Evolutionary conservation across 805 yeast species (phyloP).

Genomic region (Metschnikowia kofuensis): DNA sequence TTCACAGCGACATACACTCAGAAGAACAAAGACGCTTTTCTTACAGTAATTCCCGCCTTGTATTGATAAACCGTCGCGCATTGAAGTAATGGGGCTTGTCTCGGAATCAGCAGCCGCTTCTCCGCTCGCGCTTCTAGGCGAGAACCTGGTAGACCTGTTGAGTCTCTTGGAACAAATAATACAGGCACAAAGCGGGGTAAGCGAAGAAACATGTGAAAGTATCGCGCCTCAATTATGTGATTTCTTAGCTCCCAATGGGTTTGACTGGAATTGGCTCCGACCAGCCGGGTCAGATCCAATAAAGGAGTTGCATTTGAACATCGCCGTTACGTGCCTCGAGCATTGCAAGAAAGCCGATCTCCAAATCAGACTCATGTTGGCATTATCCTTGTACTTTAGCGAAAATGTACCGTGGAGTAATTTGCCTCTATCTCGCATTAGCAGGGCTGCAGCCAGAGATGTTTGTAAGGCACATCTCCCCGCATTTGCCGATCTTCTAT

Average conservation of each 20-base stretch:
- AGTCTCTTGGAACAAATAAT: not conserved
- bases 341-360: constrained; percentile 4
- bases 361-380: constrained; percentile 2
- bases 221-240: constrained; percentile 4
- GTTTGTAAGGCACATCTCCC: not conserved
- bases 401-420: constrained; percentile 32
- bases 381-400: constrained; percentile 22
- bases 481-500: not conserved
- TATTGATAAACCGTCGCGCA: too few relatives aligned
- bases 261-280: constrained; percentile 6
- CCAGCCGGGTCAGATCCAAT: not conserved
- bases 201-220: not conserved
- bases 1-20: too few relatives aligned
- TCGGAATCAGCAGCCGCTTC: constrained; percentile 1
- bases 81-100: not conserved
- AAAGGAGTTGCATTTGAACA: constrained; percentile 3
- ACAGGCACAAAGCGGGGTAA: not conserved
- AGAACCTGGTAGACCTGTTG: constrained; percentile 6
- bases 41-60: too few relatives aligned
- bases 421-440: constrained; percentile 2
- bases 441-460: not conserved
- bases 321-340: constrained; percentile 7
- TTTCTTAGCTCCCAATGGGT: not conserved
- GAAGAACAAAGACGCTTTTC: too few relatives aligned
- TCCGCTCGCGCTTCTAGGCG: constrained; percentile 1